Evolutionary conservation across 345 rosid species (phyloP).

Genomic region (Citrus australasica): DNA sequence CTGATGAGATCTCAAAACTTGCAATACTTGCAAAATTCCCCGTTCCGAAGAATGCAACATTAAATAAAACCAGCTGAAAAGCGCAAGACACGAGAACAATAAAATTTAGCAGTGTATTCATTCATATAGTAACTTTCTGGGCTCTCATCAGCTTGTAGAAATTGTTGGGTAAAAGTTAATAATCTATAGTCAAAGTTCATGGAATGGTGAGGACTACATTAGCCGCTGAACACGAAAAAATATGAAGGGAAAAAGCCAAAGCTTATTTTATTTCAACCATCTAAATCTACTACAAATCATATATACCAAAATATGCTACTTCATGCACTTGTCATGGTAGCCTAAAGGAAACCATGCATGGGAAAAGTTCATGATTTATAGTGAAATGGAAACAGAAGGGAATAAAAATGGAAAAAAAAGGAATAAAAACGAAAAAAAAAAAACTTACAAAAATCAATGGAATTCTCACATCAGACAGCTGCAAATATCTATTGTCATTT

Average conservation of each 20-base stretch:
- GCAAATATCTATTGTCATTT: slow-evolving; percentile 63
- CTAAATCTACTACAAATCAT: neutral
- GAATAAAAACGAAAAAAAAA: neutral
- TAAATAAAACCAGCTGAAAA: slow-evolving; percentile 81
- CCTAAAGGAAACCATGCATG: neutral
- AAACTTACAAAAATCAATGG: slow-evolving; percentile 79
- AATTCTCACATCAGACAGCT: slow-evolving; percentile 79
- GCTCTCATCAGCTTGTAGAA: neutral
- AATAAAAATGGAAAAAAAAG: neutral
- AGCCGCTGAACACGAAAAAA: neutral
- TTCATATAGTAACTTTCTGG: neutral
- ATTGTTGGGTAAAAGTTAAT: neutral
- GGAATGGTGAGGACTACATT: neutral
- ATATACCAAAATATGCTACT: too few species aligned
- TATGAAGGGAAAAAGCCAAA: neutral
- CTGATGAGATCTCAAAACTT: slow-evolving; percentile 97
- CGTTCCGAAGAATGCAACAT: slow-evolving; percentile 95
- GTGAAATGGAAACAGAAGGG: neutral
- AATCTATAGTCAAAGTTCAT: neutral
- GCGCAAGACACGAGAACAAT: slow-evolving; percentile 17
- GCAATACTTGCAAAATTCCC: slow-evolving; percentile 99
- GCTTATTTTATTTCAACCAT: neutral
- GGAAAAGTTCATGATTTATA: neutral
- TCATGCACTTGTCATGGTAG: neutral
- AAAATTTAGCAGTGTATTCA: neutral